A percentile compares a stretch with the other conserved stretches of the same genome.
phyloP scores from a whole-genome alignment of 2,329 filamentous ascomycete genomes.

The Colletotrichum spinosum region DNA sequence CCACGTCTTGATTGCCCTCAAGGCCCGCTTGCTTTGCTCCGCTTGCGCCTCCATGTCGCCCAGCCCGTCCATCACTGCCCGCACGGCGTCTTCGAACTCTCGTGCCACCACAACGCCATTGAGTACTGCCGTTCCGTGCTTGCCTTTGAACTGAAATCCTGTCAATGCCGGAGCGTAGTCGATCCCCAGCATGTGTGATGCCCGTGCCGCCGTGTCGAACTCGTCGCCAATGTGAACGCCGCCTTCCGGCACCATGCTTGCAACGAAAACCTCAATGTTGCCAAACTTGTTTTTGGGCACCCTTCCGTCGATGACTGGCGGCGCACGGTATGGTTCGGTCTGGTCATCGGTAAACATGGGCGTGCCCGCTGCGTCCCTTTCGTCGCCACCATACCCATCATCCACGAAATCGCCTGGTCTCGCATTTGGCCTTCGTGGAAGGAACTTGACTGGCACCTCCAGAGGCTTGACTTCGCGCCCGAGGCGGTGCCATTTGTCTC shows the following conservation, averaged over 20 bases:
- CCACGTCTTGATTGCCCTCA: conserved; percentile 77
- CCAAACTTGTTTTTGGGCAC: conserved; percentile 94
- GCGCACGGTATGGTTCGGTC: conserved; percentile 79
- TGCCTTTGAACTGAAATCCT: conserved; percentile 88
- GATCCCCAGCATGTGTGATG: conserved; percentile 80
- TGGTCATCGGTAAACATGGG: conserved; percentile 73
- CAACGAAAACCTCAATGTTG: conserved; percentile 93
- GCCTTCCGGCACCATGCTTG: conserved; percentile 88
- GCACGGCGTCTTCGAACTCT: conserved; percentile 78
- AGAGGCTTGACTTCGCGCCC: conserved; percentile 82
- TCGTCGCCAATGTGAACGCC: conserved; percentile 74
- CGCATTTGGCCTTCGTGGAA: conserved; percentile 61
- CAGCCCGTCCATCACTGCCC: conserved; percentile 75
- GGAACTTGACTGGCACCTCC: conserved; percentile 85
- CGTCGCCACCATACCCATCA: conserved; percentile 57
- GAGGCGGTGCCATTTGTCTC: conserved; percentile 90
- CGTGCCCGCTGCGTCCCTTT: conserved; percentile 60
- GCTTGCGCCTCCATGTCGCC: conserved; percentile 73
- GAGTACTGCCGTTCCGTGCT: conserved; percentile 86
- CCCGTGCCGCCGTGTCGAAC: conserved; percentile 70
- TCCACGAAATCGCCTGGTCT: conserved; percentile 42
- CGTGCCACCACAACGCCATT: conserved; percentile 81
- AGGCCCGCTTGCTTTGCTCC: conserved; percentile 77
- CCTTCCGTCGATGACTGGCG: conserved; percentile 78
- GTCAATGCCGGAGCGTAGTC: conserved; percentile 92